Evolutionary conservation across 768 basidiomycete genomes (phyloP), one percentile per base, ranked within the genome.

Genomic region (Termitomyces sp.): DNA sequence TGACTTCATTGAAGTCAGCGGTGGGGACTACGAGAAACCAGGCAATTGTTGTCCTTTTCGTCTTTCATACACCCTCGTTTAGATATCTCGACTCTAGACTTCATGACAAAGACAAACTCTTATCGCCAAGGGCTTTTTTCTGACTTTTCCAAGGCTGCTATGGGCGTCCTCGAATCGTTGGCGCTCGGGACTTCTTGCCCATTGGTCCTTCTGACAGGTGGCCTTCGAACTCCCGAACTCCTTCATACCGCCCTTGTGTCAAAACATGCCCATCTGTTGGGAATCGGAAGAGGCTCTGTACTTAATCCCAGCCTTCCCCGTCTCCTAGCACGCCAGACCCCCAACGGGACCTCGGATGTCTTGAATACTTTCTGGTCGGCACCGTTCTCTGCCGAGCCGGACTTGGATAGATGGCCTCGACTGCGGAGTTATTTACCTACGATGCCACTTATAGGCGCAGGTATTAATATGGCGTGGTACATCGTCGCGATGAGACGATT

Each of bases 1-100:
- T 5, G 93, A 96, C 66, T 88, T 93, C 63, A 82, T 96, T 49
- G 93, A 96, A 68, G 81, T 96, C 56, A 90, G 87, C 53, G 93
- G 93, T 1, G 93, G 93, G 0, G 85, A 87, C 65, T 96, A 95
- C 60, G 89, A 92, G 63, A 80, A 77, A 17, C 87, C 88, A 61
- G 81, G 91, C 87, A 61, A 17, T 75, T 62, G 17, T 5, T 8
- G 22, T 40, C 28, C 6, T 21, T 24, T 14, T 38, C 21, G 19
- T 32, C 24, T 55, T 56, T 38, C 5, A 47, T 49, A 17, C 28
- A 34, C 15, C 14, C 3, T 10, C 34, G 21, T 51, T 34, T 30
- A 26, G 3, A 9, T 4, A n/a, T 58, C 30, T 15, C 8, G 2
- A 47, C 14, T 41, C 26, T 49, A 84, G 82, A 77, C 21, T 83